Base-by-base conservation (phyloP, 2,329 filamentous ascomycete species). In the Trichoderma gracile region DNA sequence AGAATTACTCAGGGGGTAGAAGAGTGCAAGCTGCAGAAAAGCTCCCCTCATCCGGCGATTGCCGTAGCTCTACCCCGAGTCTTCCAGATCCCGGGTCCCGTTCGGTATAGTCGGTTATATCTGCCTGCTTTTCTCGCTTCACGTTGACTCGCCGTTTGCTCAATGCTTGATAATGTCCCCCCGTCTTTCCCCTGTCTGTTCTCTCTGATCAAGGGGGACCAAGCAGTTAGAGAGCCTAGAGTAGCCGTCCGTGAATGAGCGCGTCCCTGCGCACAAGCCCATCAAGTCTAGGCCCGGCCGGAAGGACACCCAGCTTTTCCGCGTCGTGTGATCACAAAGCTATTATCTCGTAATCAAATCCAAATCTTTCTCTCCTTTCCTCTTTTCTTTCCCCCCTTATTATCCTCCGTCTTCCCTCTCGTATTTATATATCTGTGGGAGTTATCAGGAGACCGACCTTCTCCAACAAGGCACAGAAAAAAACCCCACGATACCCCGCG, bases 31-130 rank as follows among this genome's bases (percentile, higher is more conserved):
- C n/a, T n/a, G n/a, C 21, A 4, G n/a, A 30, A 64, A 58, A 38
- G 61, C 53, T 65, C 56, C 60, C 43, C 58, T 62, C 60, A 63
- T 56, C 60, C 60, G 60, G 52, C 33, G n/a, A 56, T 49, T 56
- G 21, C 52, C 60, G 60, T 49, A 40, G 38, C 19, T 9, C 40
- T 38, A 10, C 61, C 58, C 19, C 43, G 33, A 38, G 33, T 38
- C 33, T 12, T 38, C 33, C 33, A 38, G 33, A 3, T 38, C 40
- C 40, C 40, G 10, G 15, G 15, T n/a, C 8, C 17, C 9, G 46
- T 52, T 65, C 64, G 64, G 64, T 63, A 65, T 53, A 33, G 59
- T 65, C 64, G 64, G 64, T 38, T 65, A 61, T 21, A n/a, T n/a
- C n/a, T n/a, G n/a, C n/a, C n/a, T n/a, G n/a, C n/a, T n/a, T n/a